These are phyloP conservation scores for Ganoderma multipileum DNA, from an alignment of 1,284 basidiomycete genomes.

Conservation along the genomic window DNA sequence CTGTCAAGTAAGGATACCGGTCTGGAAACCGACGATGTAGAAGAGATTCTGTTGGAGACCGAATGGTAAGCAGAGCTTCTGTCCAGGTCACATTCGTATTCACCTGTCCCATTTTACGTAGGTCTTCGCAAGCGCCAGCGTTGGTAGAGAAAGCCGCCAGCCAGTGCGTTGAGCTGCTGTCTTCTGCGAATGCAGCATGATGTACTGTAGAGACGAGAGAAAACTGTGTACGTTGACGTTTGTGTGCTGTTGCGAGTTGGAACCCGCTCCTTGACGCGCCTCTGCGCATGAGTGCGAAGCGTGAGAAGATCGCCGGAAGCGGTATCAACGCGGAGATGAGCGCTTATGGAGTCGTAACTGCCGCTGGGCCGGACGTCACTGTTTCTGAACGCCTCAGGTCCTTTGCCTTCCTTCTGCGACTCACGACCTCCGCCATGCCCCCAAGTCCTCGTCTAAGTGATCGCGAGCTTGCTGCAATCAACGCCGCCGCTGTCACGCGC, in stretches of 20 bases:
- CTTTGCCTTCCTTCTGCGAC: constrained; percentile 12
- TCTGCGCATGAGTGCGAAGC: constrained; percentile 1
- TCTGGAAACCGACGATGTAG: constrained; percentile 70
- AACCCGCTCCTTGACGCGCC: neutral
- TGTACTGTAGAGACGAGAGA: neutral
- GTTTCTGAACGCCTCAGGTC: constrained; percentile 12
- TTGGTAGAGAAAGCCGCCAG: constrained; percentile 30
- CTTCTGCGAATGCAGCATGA: neutral
- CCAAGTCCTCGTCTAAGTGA: constrained; percentile 70
- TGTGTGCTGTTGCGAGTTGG: neutral
- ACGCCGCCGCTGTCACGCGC: constrained; percentile 86
- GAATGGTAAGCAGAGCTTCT: constrained; percentile 64
- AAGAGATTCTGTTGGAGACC: constrained; percentile 82
- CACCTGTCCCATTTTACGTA: constrained; percentile 13
- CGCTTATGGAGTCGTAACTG: constrained; percentile 19
- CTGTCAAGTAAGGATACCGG: constrained; percentile 74
- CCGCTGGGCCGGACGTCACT: constrained; percentile 32
- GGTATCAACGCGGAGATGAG: constrained; percentile 14
- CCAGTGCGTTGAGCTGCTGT: constrained; percentile 32
- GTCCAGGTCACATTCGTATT: neutral
- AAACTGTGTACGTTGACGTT: neutral
- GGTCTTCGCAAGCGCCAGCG: constrained; percentile 34
- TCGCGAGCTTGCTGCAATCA: constrained; percentile 81
- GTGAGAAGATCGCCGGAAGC: constrained; percentile 29
- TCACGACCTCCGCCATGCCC: constrained; percentile 41